Evolutionary conservation across 202 grass and related monocot species (phyloP), one percentile per base, ranked within the genome.

Genomic region (Setaria viridis): DNA sequence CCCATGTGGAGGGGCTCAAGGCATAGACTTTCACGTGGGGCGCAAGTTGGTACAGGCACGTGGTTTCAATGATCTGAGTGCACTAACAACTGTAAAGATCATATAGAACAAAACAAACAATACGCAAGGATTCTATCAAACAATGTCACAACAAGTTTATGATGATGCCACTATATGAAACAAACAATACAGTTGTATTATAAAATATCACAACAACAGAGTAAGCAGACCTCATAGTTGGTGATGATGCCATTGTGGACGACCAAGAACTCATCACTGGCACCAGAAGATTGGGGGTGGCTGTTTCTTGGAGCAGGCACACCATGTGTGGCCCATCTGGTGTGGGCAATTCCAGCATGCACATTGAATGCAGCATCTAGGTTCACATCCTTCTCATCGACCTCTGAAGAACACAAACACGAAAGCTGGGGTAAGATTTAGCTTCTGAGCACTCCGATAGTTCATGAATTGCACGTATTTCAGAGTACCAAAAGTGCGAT

Each of bases 191-290:
- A 43, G 5, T 20, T 69, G 19, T 21, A n/a, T 35, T 20, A 73
- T n/a, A 45, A 19, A 80, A 21, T 3, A 82, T 17, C 32, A 72
- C 53, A 71, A 34, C 6, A 41, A 72, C 25, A 77, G 79, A 30
- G 63, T 66, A 76, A 79, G 87, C 58, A 74, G 67, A 99, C 96
- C 96, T 95, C 93, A 48, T 99, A 92, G 85, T 99, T 99, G 30
- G 91, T 99, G 87, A 99, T 95, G 34, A 99, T 99, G 67, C 91
- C 93, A 84, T 99, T 99, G 82, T 99, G 96, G 86, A 99, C 96
- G 17, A 99, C 91, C 75, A 99, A 73, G 85, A 99, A 99, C 60
- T 99, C 96, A 14, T 99, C 87, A 35, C 89, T 86, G 1, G 83
- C 60, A 37, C 91, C 96, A 7, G 96, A 99, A 64, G 96, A 94